Percentiles rank a stretch among this genome's conserved stretches.
Conservation (phyloP, 768 basidiomycete genomes). For the Leccinum subgranulosum region DNA sequence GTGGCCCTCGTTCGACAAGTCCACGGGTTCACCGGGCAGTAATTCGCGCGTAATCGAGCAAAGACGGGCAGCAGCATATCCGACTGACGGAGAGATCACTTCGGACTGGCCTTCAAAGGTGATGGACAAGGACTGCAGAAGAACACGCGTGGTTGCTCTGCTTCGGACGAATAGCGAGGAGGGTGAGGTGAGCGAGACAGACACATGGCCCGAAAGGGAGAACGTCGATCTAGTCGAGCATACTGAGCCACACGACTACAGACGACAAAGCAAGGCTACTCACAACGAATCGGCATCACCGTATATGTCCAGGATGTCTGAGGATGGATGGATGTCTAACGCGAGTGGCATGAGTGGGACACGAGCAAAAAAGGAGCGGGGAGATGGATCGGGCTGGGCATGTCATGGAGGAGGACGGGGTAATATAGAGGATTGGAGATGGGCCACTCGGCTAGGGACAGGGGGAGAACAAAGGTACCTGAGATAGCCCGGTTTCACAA, state of each 20-base stretch:
- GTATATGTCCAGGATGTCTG: constrained; percentile 61
- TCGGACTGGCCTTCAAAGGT: constrained; percentile 89
- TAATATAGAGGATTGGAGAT: constrained; percentile 27
- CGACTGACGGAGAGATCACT: constrained; percentile 55
- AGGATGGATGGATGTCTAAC: constrained; percentile 59
- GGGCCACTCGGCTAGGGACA: constrained; percentile 26
- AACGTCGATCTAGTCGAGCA: constrained; percentile 63
- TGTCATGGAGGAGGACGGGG: neutral
- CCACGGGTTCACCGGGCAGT: constrained; percentile 42
- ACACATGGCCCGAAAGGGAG: constrained; percentile 81
- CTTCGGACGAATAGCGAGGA: constrained; percentile 52
- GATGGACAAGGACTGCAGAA: constrained; percentile 68
- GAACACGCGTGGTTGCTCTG: constrained; percentile 45
- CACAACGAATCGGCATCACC: constrained; percentile 66
- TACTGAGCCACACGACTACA: constrained; percentile 4
- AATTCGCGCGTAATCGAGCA: constrained; percentile 67
- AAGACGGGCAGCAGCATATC: constrained; percentile 69
- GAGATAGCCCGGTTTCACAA: neutral
- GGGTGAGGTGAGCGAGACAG: constrained; percentile 58
- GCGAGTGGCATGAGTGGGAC: constrained; percentile 55
- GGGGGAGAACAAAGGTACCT: constrained; percentile 30
- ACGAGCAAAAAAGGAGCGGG: neutral
- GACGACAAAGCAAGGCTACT: constrained; percentile 26
- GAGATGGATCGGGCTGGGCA: constrained; percentile 14
- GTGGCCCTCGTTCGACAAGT: constrained; percentile 61